A percentile compares a stretch with the other conserved stretches of the same genome.
Evolutionary conservation across 116 monocot genomes (phyloP).

Genomic region (Posidonia oceanica): DNA sequence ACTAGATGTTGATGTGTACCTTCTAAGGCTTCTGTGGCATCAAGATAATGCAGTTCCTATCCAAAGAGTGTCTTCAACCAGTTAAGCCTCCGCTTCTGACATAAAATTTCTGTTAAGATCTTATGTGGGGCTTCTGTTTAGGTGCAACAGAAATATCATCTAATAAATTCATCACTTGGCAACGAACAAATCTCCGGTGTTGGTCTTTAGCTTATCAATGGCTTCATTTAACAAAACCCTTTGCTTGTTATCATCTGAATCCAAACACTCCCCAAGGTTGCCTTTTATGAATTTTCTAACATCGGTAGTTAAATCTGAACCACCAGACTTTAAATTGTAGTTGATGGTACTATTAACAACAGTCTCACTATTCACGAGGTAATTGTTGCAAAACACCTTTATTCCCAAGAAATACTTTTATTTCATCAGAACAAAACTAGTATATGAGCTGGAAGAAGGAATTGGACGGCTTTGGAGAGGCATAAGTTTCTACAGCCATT

Average conservation of each 20-base stretch:
- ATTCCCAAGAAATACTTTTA: slow-evolving; percentile 31
- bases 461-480: too few relatives aligned
- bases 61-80: slow-evolving; percentile 62
- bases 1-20: slow-evolving; percentile 16
- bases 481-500: too few relatives aligned
- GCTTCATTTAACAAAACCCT: slow-evolving; percentile 45
- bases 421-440: too few relatives aligned
- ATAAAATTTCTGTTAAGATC: not conserved
- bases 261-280: slow-evolving; percentile 9
- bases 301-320: slow-evolving; percentile 3
- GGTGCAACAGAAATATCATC: too few relatives aligned
- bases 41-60: slow-evolving; percentile 65
- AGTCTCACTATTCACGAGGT: not conserved
- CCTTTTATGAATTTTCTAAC: not conserved
- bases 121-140: too few relatives aligned
- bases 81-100: slow-evolving; percentile 65
- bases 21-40: slow-evolving; percentile 69
- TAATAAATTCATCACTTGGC: slow-evolving; percentile 20
- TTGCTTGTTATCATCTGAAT: slow-evolving; percentile 18
- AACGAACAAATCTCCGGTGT: slow-evolving; percentile 77
- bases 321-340: not conserved
- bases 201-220: slow-evolving; percentile 63
- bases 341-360: not conserved
- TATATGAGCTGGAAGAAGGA: too few relatives aligned
- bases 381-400: slow-evolving; percentile 50